Evolutionary conservation across 1,139 yeast genomes (phyloP).

Genomic region (Kazachstania sp.): DNA sequence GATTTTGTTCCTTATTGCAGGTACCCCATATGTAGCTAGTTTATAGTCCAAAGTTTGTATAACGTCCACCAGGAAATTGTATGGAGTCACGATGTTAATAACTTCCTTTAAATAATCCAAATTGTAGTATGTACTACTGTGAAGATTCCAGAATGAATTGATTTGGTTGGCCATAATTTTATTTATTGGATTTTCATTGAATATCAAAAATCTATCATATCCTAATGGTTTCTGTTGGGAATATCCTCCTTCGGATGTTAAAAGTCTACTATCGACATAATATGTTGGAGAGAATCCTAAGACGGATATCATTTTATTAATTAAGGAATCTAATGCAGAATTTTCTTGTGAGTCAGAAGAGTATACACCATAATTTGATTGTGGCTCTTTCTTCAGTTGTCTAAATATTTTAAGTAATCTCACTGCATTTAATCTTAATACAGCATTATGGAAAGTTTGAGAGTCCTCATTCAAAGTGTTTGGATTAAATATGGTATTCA

Average conservation of each 20-base stretch:
- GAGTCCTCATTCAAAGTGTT: slow-evolving; percentile 27
- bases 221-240: slow-evolving; percentile 26
- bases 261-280: slow-evolving; percentile 24
- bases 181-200: slow-evolving; percentile 26
- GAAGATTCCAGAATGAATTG: slow-evolving; percentile 31
- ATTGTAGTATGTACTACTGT: slow-evolving; percentile 31
- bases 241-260: slow-evolving; percentile 19
- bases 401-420: slow-evolving; percentile 21
- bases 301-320: slow-evolving; percentile 18
- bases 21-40: slow-evolving; percentile 19
- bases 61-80: slow-evolving; percentile 23
- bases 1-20: slow-evolving; percentile 21
- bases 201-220: slow-evolving; percentile 20
- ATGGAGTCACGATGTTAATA: slow-evolving; percentile 24
- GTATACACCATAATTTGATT: slow-evolving; percentile 27
- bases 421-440: slow-evolving; percentile 25
- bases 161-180: slow-evolving; percentile 30
- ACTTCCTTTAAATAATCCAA: slow-evolving; percentile 26
- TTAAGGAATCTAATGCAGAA: slow-evolving; percentile 23
- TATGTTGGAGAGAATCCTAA: slow-evolving; percentile 23
- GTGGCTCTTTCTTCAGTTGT: slow-evolving; percentile 19
- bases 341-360: slow-evolving; percentile 26
- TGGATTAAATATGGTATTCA: slow-evolving; percentile 24
- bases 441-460: slow-evolving; percentile 23
- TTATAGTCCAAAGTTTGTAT: slow-evolving; percentile 24